A percentile compares a stretch with the other conserved stretches of the same genome.
Evolutionary conservation across 1,284 basidiomycete genomes (phyloP).

Genomic region (Pascua guehoae): DNA sequence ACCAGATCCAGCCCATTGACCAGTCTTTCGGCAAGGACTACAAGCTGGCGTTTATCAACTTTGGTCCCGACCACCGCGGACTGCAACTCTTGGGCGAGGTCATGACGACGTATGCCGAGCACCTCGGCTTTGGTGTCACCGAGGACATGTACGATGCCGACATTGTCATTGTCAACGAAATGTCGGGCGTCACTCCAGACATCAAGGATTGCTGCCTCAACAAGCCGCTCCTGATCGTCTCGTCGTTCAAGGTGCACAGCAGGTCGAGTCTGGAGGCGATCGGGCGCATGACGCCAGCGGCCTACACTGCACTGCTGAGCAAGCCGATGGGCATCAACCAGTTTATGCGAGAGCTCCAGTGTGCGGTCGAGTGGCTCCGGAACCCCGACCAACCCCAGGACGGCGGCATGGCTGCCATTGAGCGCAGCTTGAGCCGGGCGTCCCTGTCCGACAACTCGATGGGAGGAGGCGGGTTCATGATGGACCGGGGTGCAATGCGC

Average conservation of each 20-base stretch:
- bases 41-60: slow-evolving; percentile 68
- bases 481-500: background rate
- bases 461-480: no score
- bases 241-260: slow-evolving; percentile 50
- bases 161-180: slow-evolving; percentile 80
- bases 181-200: slow-evolving; percentile 56
- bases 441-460: no score
- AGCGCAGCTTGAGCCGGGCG: background rate
- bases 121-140: slow-evolving; percentile 71
- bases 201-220: slow-evolving; percentile 30
- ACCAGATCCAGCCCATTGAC: background rate
- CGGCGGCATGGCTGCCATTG: background rate
- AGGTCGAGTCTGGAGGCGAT: slow-evolving; percentile 48
- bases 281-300: background rate
- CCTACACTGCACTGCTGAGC: slow-evolving; percentile 65
- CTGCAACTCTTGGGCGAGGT: slow-evolving; percentile 64
- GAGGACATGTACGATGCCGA: slow-evolving; percentile 57
- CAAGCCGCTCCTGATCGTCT: slow-evolving; percentile 7
- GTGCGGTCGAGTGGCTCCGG: slow-evolving; percentile 20
- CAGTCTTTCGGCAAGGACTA: slow-evolving; percentile 50
- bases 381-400: background rate
- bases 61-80: slow-evolving; percentile 65
- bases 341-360: slow-evolving; percentile 61
- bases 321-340: slow-evolving; percentile 84
- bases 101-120: slow-evolving; percentile 64